A percentile compares a stretch with the other conserved stretches of the same genome.
These are phyloP conservation scores for Populus simonii DNA, from an alignment of 345 rosid genomes.

Conservation along the genomic window DNA sequence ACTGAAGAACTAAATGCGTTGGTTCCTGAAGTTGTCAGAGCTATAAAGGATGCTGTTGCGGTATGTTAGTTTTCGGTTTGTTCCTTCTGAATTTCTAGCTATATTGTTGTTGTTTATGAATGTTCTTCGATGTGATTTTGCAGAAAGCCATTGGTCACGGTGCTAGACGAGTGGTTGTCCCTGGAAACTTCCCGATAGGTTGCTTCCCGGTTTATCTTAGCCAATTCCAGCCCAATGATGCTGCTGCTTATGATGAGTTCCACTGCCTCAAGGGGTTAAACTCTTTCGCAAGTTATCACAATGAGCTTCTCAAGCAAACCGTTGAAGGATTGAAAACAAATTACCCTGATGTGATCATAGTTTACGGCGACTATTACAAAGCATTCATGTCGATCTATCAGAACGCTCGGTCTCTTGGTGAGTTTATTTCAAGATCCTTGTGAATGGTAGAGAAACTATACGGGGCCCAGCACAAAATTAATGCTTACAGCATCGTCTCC, in stretches of 20 bases:
- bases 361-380: not conserved
- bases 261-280: conserved; percentile 1
- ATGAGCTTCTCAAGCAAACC: not conserved
- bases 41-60: not conserved
- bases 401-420: not conserved
- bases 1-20: not conserved
- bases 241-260: not conserved
- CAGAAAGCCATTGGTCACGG: not conserved
- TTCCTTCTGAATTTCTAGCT: not conserved
- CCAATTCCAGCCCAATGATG: not conserved
- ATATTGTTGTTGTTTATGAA: too few relatives aligned
- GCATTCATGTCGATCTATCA: not conserved
- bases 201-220: not conserved
- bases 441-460: too few relatives aligned
- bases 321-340: not conserved
- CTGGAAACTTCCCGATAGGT: not conserved
- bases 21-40: not conserved
- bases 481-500: too few relatives aligned
- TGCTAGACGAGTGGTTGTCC: conserved; percentile 4
- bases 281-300: not conserved
- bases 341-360: not conserved
- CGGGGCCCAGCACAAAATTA: too few relatives aligned
- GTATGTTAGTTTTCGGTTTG: not conserved
- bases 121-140: not conserved
- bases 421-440: not conserved